A percentile compares a stretch with the other conserved stretches of the same genome.
These are phyloP conservation scores for Sporothrix brasiliensis DNA, from an alignment of 2,329 filamentous ascomycete species.

Conservation along the genomic window DNA sequence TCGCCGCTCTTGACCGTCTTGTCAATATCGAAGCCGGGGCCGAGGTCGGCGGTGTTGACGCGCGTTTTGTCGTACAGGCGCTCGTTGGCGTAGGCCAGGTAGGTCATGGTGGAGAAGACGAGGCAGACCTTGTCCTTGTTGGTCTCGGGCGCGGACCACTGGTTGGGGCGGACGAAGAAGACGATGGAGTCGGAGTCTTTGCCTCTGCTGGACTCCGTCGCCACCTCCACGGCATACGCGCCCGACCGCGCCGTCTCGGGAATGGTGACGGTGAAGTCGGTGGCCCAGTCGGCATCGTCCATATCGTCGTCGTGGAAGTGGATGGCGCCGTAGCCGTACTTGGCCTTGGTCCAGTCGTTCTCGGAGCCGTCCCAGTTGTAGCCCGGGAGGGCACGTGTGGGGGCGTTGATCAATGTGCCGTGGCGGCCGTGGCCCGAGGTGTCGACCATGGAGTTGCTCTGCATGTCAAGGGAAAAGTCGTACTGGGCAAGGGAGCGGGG, in stretches of 20 bases:
- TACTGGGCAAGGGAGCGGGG: background rate
- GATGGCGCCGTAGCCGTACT: conserved; percentile 30
- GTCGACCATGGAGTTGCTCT: conserved; percentile 24
- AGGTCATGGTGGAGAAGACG: conserved; percentile 29
- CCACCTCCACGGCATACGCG: conserved; percentile 28
- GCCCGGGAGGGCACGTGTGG: conserved; percentile 26
- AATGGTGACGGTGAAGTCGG: conserved; percentile 22
- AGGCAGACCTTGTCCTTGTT: conserved; percentile 13
- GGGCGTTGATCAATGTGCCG: conserved; percentile 25
- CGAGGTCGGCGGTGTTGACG: background rate
- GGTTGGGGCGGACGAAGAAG: conserved; percentile 29
- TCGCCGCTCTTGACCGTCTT: conserved; percentile 19
- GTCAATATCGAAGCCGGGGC: background rate
- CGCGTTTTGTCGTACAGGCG: conserved; percentile 26
- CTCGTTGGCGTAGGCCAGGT: conserved; percentile 32
- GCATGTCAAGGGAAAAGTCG: conserved; percentile 27
- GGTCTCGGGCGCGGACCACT: background rate
- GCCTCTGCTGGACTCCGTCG: background rate
- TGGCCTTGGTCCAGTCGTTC: conserved; percentile 29
- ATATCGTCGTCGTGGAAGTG: conserved; percentile 34
- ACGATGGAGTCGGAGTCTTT: conserved; percentile 16
- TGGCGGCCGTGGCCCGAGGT: conserved; percentile 8
- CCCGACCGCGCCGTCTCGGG: conserved; percentile 26
- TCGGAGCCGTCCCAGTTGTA: conserved; percentile 30
- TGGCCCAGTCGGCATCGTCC: conserved; percentile 31